Conservation (phyloP, 108 stramenopile genomes). For the Parietichytrium sp. region DNA sequence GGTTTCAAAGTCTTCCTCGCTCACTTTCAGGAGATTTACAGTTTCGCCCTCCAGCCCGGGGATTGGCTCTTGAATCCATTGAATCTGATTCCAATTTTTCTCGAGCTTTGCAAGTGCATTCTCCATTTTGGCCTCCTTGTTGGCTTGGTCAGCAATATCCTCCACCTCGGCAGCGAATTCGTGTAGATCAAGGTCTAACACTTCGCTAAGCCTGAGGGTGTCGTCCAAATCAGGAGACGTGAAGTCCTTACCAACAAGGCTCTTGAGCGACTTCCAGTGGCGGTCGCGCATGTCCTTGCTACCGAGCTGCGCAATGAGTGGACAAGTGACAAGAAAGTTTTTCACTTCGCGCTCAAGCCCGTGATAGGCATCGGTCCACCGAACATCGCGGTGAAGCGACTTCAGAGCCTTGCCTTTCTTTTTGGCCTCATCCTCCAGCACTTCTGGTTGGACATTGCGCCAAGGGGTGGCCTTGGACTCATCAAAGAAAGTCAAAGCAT, state of each 20-base stretch:
- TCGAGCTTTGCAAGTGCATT: constrained; percentile 58
- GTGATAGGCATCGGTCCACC: constrained; percentile 53
- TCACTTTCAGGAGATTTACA: constrained; percentile 67
- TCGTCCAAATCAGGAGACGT: constrained; percentile 69
- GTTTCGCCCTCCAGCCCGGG: constrained; percentile 51
- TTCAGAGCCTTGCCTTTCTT: constrained; percentile 60
- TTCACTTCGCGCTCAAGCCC: constrained; percentile 64
- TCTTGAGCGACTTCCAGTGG: constrained; percentile 69
- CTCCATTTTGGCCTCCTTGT: constrained; percentile 80
- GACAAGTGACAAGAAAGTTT: constrained; percentile 74
- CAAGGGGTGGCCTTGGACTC: constrained; percentile 62
- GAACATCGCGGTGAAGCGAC: background rate
- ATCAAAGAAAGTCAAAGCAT: constrained; percentile 57
- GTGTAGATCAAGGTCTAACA: constrained; percentile 69
- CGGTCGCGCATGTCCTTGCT: constrained; percentile 71
- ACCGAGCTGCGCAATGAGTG: constrained; percentile 66
- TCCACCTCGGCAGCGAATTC: constrained; percentile 71
- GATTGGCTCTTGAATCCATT: constrained; percentile 64
- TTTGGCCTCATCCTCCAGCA: constrained; percentile 71
- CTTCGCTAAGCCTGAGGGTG: constrained; percentile 57
- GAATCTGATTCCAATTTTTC: constrained; percentile 65
- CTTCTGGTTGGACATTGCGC: constrained; percentile 64
- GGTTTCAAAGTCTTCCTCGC: constrained; percentile 74
- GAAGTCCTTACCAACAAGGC: constrained; percentile 59
- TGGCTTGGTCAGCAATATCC: constrained; percentile 74